A percentile compares a stretch with the other conserved stretches of the same genome.
These are phyloP conservation scores for Aspergillus biplanus DNA, from an alignment of 495 filamentous ascomycete species.

Conservation along the genomic window DNA sequence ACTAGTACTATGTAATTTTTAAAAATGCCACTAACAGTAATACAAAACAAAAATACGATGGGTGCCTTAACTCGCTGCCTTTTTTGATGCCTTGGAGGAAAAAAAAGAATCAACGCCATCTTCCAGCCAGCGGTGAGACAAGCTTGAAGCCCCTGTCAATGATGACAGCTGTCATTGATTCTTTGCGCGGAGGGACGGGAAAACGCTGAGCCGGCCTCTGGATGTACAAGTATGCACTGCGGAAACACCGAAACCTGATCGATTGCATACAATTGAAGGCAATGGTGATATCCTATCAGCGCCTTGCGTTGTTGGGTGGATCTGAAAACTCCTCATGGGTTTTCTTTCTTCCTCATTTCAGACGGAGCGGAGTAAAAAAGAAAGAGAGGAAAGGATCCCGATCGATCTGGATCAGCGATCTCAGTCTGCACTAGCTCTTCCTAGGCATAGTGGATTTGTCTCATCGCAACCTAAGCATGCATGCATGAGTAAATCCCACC, in stretches of 20 bases:
- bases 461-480: conserved; percentile 8
- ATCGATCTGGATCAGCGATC: conserved; percentile 11
- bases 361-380: not conserved
- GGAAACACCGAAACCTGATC: no score
- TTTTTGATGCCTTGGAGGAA: not conserved
- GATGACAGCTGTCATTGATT: conserved; percentile 23
- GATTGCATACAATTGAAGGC: no score
- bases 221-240: no score
- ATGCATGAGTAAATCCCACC: not conserved
- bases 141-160: not conserved
- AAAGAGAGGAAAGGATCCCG: not conserved
- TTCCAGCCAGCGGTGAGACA: not conserved
- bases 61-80: not conserved
- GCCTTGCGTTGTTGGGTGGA: no score
- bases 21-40: conserved; percentile 1
- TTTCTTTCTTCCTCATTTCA: no score
- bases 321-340: no score
- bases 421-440: not conserved
- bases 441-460: not conserved
- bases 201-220: not conserved
- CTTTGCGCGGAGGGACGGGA: conserved; percentile 10
- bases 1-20: not conserved
- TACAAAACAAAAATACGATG: not conserved
- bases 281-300: no score
- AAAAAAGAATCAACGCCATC: not conserved